Base-by-base conservation (phyloP, 305 asterid species). In the Salvia sclarea region DNA sequence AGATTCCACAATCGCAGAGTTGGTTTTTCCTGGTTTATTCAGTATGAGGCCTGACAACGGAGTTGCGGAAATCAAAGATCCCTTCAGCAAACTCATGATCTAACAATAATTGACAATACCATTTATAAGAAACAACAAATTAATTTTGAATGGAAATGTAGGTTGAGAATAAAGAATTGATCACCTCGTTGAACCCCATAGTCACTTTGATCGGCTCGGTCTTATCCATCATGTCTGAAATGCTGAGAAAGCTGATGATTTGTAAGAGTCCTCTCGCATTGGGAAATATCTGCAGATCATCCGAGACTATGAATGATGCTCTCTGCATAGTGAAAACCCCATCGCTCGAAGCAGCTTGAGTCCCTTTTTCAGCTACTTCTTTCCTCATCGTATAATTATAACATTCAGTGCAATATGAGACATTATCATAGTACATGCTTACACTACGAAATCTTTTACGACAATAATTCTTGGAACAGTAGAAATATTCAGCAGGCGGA, bases 51-150 rank as follows among this genome's bases (percentile, higher is more conserved):
- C 70, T 0, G 78, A 21, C 9, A 73, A 5, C 1, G 76, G 76
- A 31, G 61, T 56, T 1, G 1, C 0, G 18, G 67, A 69, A 7
- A 64, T 8, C n/a, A 77, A 61, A 1, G 65, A 41, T 3, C 1
- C 16, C 69, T 45, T 48, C 20, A 78, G 48, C 56, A 78, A 66
- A 10, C 21, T 40, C 72, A 70, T 45, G 14, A 75, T 35, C 76
- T 72, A 18, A 40, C 9, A 30, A n/a, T n/a, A n/a, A n/a, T n/a
- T n/a, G n/a, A 8, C 2, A 21, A 0, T 0, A 3, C 0, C 3
- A n/a, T 2, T 10, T 1, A 0, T 2, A 25, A 3, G 6, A 4
- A 33, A 9, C 3, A 57, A 31, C 28, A 17, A 25, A n/a, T n/a
- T n/a, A n/a, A n/a, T n/a, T n/a, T 6, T n/a, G 5, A 20, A 10